Conservation (phyloP, 768 basidiomycete genomes). For the Phylloporus arenicola region DNA sequence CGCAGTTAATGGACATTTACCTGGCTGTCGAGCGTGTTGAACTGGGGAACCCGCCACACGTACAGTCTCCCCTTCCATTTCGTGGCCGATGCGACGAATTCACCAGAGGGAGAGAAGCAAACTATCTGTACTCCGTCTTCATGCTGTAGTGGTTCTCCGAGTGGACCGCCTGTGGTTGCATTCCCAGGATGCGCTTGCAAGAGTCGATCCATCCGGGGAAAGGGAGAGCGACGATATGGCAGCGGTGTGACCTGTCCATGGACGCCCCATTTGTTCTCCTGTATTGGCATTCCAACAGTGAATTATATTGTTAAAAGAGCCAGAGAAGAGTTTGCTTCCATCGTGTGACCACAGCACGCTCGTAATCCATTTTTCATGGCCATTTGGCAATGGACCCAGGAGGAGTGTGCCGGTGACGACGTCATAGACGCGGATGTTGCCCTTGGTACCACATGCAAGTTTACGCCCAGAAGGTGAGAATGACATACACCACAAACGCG, state of each 20-base stretch:
- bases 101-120: background rate
- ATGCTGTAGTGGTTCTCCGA: background rate
- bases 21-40: background rate
- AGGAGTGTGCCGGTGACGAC: background rate
- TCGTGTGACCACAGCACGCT: too few relatives aligned
- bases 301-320: background rate
- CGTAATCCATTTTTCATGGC: too few relatives aligned
- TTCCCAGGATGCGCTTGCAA: background rate
- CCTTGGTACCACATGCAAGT: background rate
- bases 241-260: background rate
- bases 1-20: background rate
- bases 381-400: too few relatives aligned
- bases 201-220: background rate
- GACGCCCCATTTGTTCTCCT: background rate
- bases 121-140: background rate
- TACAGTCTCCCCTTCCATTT: background rate
- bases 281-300: background rate
- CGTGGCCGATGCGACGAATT: background rate
- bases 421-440: background rate
- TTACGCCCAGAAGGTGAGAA: background rate
- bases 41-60: background rate
- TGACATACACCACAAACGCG: too few relatives aligned
- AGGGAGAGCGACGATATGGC: background rate
- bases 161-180: constrained; percentile 5
- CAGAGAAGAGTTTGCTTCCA: too few relatives aligned